These are phyloP conservation scores for Monosporozyma servazzii DNA, from an alignment of 805 yeast genomes.

Conservation along the genomic window DNA sequence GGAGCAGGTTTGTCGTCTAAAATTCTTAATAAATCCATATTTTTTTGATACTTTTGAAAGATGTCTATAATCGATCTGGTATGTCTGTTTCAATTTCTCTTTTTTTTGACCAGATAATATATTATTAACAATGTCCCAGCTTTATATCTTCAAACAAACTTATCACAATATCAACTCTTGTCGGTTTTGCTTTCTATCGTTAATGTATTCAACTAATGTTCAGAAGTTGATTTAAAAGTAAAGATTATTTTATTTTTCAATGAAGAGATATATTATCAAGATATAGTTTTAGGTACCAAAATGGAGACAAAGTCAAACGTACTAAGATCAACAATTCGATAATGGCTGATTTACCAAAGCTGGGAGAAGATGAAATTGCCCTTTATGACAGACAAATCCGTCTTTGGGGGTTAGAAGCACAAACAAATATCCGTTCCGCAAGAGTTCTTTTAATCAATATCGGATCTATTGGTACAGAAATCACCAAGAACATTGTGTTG, in stretches of 20 bases:
- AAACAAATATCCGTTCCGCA: slow-evolving; percentile 62
- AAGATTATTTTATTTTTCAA: not conserved
- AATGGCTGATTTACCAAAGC: not conserved
- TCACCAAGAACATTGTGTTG: slow-evolving; percentile 72
- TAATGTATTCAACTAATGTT: not conserved
- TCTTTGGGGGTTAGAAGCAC: slow-evolving; percentile 94
- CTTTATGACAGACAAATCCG: slow-evolving; percentile 91
- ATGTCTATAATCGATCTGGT: not conserved
- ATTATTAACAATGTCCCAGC: not conserved
- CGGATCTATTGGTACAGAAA: slow-evolving; percentile 73
- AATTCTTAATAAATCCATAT: slow-evolving; percentile 66
- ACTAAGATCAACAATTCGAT: not conserved
- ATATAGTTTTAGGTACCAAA: not conserved
- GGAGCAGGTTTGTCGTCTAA: slow-evolving; percentile 83
- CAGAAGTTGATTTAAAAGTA: not conserved
- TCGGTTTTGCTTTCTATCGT: too few species aligned
- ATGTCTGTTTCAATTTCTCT: not conserved
- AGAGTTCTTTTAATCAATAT: slow-evolving; percentile 60
- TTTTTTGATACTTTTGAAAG: not conserved
- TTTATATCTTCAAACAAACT: not conserved
- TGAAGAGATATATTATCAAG: not conserved
- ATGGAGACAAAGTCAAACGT: not conserved
- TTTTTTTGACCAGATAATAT: not conserved
- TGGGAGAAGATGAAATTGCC: slow-evolving; percentile 67
- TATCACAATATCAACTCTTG: too few species aligned